Conservation (phyloP, 805 yeast genomes). For the Clavispora fructus region DNA sequence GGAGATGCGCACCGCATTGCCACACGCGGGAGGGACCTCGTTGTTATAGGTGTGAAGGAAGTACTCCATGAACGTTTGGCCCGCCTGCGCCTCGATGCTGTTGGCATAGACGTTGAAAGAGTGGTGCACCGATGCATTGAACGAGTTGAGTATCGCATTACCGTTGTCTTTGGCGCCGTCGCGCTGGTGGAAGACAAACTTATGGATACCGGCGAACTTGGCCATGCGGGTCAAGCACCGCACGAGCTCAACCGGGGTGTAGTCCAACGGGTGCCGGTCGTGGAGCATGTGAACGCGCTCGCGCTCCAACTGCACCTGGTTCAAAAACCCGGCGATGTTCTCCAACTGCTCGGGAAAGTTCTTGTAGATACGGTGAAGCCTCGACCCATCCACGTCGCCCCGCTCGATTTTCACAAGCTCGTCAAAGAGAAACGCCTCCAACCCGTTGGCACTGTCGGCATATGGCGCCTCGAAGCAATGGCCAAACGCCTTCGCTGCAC, state of each 20-base stretch:
- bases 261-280: slow-evolving; percentile 2
- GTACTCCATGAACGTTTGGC: slow-evolving; percentile 26
- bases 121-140: slow-evolving; percentile 13
- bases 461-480: slow-evolving; percentile 9
- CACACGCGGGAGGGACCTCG: slow-evolving; percentile 22
- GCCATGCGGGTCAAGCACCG: slow-evolving; percentile 9
- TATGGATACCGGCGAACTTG: slow-evolving; percentile 3
- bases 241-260: slow-evolving; percentile 10
- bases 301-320: slow-evolving; percentile 11
- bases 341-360: slow-evolving; percentile 7
- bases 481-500: slow-evolving; percentile 26
- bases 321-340: slow-evolving; percentile 8
- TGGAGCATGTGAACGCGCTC: slow-evolving; percentile 4
- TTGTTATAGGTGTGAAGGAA: slow-evolving; percentile 39
- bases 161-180: slow-evolving; percentile 3
- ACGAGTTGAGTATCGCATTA: slow-evolving; percentile 8
- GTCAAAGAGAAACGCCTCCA: slow-evolving; percentile 9
- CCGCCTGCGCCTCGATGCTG: slow-evolving; percentile 3
- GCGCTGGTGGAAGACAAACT: slow-evolving; percentile 1
- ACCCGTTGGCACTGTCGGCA: slow-evolving; percentile 4
- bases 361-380: slow-evolving; percentile 4
- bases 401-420: slow-evolving; percentile 4
- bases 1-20: slow-evolving; percentile 45
- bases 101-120: slow-evolving; percentile 5
- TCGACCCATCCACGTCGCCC: not conserved